Percentiles rank a stretch among this genome's conserved stretches.
Evolutionary conservation across 257 asterid genomes (phyloP).

Genomic region (Prunella vulgaris): DNA sequence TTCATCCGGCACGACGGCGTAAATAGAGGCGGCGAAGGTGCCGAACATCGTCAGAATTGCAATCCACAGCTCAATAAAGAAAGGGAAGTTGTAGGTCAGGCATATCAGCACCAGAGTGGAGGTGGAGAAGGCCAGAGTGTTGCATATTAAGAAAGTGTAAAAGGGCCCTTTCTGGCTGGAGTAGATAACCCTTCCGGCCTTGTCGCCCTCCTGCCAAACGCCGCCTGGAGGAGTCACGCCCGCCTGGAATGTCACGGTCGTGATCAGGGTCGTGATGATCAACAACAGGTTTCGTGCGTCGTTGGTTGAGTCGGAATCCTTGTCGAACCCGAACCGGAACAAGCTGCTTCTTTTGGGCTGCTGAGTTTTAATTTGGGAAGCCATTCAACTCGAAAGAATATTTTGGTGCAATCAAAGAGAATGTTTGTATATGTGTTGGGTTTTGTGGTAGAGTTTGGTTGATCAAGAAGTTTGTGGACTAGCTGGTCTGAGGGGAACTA

Average conservation of each 20-base stretch:
- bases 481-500: no score
- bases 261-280: constrained; percentile 11
- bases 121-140: constrained; percentile 29
- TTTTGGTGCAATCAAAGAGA: neutral
- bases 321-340: neutral
- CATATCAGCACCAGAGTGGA: constrained; percentile 21
- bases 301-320: neutral
- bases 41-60: constrained; percentile 23
- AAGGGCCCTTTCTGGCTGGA: neutral
- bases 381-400: neutral
- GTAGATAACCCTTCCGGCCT: constrained; percentile 21
- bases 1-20: constrained; percentile 30
- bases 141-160: constrained; percentile 2
- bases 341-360: neutral
- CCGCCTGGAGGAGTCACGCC: constrained; percentile 18
- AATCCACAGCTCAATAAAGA: constrained; percentile 31
- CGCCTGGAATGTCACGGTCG: constrained; percentile 16
- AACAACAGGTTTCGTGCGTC: constrained; percentile 3
- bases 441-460: no score
- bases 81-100: constrained; percentile 33
- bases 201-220: constrained; percentile 18
- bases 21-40: constrained; percentile 28
- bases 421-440: no score
- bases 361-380: neutral
- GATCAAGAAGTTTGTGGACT: no score